phyloP scores from a whole-genome alignment of 1,284 basidiomycete genomes.

The Ceratobasidium sp. region DNA sequence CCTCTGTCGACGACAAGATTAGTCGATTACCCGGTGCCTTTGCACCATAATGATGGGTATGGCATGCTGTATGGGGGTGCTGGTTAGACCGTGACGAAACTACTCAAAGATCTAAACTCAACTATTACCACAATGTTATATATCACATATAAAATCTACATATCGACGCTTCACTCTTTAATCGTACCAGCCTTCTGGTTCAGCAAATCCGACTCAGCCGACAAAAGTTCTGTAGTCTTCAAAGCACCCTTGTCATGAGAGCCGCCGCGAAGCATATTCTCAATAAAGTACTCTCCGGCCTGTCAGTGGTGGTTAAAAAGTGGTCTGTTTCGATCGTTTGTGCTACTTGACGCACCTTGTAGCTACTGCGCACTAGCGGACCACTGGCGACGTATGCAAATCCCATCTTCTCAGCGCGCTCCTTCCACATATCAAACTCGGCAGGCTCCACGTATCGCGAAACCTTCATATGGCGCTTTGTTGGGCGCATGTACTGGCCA shows the following conservation, averaged over 20 bases:
- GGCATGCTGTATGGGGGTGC: neutral
- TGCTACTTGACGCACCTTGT: slow-evolving; percentile 75
- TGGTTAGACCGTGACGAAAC: no score
- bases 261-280: slow-evolving; percentile 76
- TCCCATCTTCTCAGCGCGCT: slow-evolving; percentile 89
- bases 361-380: slow-evolving; percentile 94
- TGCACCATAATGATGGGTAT: neutral
- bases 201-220: neutral
- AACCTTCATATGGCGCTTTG: slow-evolving; percentile 99
- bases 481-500: slow-evolving; percentile 99
- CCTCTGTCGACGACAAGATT: neutral
- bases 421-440: slow-evolving; percentile 94
- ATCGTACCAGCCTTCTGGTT: neutral
- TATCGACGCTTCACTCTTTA: slow-evolving; percentile 6
- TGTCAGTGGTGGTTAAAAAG: slow-evolving; percentile 49
- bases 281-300: slow-evolving; percentile 93
- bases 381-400: slow-evolving; percentile 98
- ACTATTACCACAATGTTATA: neutral
- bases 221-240: slow-evolving; percentile 6
- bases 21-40: neutral
- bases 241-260: slow-evolving; percentile 30
- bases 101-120: no score
- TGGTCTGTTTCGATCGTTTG: neutral
- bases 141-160: neutral
- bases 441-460: slow-evolving; percentile 93